Conservation (phyloP, 2,329 filamentous ascomycete genomes). For the Venturia carpophila region DNA sequence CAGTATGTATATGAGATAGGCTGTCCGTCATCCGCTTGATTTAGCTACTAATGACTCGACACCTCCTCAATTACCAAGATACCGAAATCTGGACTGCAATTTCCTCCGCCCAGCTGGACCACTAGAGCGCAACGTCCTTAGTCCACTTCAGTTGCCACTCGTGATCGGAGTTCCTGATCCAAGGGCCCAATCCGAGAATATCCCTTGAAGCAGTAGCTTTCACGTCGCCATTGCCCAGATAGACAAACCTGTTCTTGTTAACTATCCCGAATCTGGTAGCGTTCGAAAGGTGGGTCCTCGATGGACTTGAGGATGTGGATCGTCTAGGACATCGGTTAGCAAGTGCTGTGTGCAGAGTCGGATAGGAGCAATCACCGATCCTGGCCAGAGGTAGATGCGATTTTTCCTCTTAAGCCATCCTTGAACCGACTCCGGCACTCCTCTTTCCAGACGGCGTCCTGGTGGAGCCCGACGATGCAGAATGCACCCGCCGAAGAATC, state of each 20-base stretch:
- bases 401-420: constrained; percentile 27
- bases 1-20: not conserved
- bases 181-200: constrained; percentile 36
- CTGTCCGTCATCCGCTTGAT: not conserved
- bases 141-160: constrained; percentile 40
- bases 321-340: constrained; percentile 23
- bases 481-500: too few species aligned
- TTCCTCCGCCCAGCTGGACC: too few species aligned
- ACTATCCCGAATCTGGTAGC: constrained; percentile 30
- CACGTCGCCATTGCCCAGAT: constrained; percentile 35
- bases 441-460: constrained; percentile 40
- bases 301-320: constrained; percentile 34
- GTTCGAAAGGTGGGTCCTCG: constrained; percentile 30
- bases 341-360: not conserved
- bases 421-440: constrained; percentile 22
- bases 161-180: constrained; percentile 38
- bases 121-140: constrained; percentile 22
- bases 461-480: too few species aligned
- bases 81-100: too few species aligned
- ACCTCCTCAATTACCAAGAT: not conserved
- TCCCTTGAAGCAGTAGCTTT: constrained; percentile 37
- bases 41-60: not conserved
- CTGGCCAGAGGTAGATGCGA: constrained; percentile 38
- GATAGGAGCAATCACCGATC: constrained; percentile 25
- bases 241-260: constrained; percentile 35